Evolutionary conservation across 2,329 filamentous ascomycete species (phyloP).

Genomic region (Aspergillus sp.): DNA sequence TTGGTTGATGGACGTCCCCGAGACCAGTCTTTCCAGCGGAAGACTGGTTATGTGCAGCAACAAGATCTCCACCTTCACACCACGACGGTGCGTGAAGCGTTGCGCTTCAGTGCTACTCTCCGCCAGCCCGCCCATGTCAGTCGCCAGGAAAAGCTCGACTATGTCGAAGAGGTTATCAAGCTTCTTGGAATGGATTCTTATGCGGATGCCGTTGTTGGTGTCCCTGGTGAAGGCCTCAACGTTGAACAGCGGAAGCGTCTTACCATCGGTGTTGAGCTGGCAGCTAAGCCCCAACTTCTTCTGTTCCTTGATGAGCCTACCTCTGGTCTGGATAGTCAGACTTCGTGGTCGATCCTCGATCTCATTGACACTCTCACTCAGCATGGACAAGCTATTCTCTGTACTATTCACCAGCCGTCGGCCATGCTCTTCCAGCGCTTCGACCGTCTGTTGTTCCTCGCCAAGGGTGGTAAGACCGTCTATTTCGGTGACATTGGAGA

Average conservation of each 20-base stretch:
- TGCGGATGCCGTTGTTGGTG: slow-evolving; percentile 83
- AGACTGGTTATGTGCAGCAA: slow-evolving; percentile 87
- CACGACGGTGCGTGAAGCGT: slow-evolving; percentile 78
- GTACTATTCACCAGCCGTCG: slow-evolving; percentile 95
- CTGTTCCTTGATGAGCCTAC: slow-evolving; percentile 94
- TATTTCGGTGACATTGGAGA: slow-evolving; percentile 63
- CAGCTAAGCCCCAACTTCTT: slow-evolving; percentile 80
- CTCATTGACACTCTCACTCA: slow-evolving; percentile 84
- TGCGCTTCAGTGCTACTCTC: slow-evolving; percentile 77
- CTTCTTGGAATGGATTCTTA: slow-evolving; percentile 85
- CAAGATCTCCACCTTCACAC: slow-evolving; percentile 84
- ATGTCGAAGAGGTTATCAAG: slow-evolving; percentile 85
- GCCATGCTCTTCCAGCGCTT: slow-evolving; percentile 90
- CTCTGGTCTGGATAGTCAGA: slow-evolving; percentile 87
- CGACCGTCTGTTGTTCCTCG: slow-evolving; percentile 58
- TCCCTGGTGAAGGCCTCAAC: slow-evolving; percentile 70
- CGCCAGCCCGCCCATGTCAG: slow-evolving; percentile 73
- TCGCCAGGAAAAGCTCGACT: slow-evolving; percentile 70
- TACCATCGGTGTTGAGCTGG: slow-evolving; percentile 93
- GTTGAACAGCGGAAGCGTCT: slow-evolving; percentile 65
- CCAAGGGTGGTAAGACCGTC: slow-evolving; percentile 58
- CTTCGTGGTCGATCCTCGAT: slow-evolving; percentile 85
- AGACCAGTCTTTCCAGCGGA: slow-evolving; percentile 79
- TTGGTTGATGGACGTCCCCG: slow-evolving; percentile 68
- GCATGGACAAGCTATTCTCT: slow-evolving; percentile 86